A percentile compares a stretch with the other conserved stretches of the same genome.
phyloP scores from a whole-genome alignment of 495 filamentous ascomycete species.

The Penicillium maclennaniae region DNA sequence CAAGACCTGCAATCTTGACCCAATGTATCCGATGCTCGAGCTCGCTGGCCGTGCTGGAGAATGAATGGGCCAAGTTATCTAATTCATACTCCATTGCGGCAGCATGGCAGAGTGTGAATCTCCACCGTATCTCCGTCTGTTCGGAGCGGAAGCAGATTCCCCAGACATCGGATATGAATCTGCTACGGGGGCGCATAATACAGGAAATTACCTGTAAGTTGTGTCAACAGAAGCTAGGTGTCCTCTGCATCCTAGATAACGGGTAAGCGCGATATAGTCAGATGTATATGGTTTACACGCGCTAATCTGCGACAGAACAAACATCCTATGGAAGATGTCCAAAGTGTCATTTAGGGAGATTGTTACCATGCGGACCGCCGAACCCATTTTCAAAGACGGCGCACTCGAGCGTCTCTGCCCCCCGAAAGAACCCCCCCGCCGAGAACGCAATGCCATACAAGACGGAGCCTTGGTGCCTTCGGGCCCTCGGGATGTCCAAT shows the following conservation, averaged over 20 bases:
- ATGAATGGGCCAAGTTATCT: conserved; percentile 46
- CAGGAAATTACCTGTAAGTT: conserved; percentile 44
- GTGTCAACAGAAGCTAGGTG: conserved; percentile 44
- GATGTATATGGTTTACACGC: neutral
- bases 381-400: conserved; percentile 38
- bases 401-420: conserved; percentile 30
- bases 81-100: conserved; percentile 39
- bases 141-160: conserved; percentile 42
- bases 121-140: conserved; percentile 41
- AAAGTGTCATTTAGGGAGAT: conserved; percentile 46
- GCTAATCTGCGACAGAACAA: conserved; percentile 28
- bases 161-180: conserved; percentile 35
- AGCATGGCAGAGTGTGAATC: conserved; percentile 44
- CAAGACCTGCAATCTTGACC: conserved; percentile 39
- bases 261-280: conserved; percentile 35
- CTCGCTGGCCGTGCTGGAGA: conserved; percentile 45
- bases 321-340: conserved; percentile 45
- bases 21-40: conserved; percentile 45
- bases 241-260: conserved; percentile 36
- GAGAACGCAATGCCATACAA: conserved; percentile 17
- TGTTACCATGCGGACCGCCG: conserved; percentile 43
- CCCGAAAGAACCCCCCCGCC: conserved; percentile 21
- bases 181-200: conserved; percentile 40
- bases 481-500: conserved; percentile 18
- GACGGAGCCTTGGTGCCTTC: conserved; percentile 30